Evolutionary conservation across 1,284 basidiomycete species (phyloP).

Genomic region (Trichosporon inkin): DNA sequence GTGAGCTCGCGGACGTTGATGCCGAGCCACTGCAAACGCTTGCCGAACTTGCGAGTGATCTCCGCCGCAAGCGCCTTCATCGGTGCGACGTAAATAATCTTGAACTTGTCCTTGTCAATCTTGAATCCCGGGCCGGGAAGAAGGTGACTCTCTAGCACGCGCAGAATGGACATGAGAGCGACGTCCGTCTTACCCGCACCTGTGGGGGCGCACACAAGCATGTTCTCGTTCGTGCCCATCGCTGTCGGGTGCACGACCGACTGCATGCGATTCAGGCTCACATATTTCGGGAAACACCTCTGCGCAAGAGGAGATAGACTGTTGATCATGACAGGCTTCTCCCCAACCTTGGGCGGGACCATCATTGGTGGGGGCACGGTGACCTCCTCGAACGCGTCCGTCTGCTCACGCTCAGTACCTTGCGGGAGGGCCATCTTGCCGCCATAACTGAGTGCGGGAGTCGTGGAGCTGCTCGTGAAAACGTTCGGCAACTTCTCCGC

Average conservation of each 20-base stretch:
- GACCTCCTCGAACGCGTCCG: slow-evolving; percentile 63
- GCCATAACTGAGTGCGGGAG: slow-evolving; percentile 64
- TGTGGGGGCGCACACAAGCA: slow-evolving; percentile 93
- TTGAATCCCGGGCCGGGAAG: slow-evolving; percentile 50
- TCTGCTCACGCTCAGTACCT: slow-evolving; percentile 65
- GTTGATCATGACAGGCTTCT: slow-evolving; percentile 67
- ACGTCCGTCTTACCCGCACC: slow-evolving; percentile 99
- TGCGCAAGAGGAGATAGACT: slow-evolving; percentile 74
- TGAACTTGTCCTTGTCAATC: slow-evolving; percentile 75
- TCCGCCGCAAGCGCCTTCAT: slow-evolving; percentile 99
- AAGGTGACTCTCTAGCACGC: slow-evolving; percentile 73
- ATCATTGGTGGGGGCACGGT: slow-evolving; percentile 78
- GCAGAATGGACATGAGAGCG: slow-evolving; percentile 88
- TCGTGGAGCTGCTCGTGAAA: slow-evolving; percentile 66
- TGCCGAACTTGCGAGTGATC: slow-evolving; percentile 87
- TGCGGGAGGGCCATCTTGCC: slow-evolving; percentile 74
- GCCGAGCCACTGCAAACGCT: slow-evolving; percentile 82
- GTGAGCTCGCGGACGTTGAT: slow-evolving; percentile 90
- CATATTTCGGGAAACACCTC: slow-evolving; percentile 91
- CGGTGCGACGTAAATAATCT: slow-evolving; percentile 97
- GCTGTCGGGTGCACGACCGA: slow-evolving; percentile 92
- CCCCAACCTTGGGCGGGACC: slow-evolving; percentile 68
- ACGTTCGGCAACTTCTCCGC: slow-evolving; percentile 71
- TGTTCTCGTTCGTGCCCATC: slow-evolving; percentile 91
- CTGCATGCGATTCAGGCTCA: slow-evolving; percentile 86